Percentiles rank a stretch among this genome's conserved stretches.
These are phyloP conservation scores for Ganoderma leucocontextum DNA, from an alignment of 1,284 basidiomycete species.

Conservation along the genomic window DNA sequence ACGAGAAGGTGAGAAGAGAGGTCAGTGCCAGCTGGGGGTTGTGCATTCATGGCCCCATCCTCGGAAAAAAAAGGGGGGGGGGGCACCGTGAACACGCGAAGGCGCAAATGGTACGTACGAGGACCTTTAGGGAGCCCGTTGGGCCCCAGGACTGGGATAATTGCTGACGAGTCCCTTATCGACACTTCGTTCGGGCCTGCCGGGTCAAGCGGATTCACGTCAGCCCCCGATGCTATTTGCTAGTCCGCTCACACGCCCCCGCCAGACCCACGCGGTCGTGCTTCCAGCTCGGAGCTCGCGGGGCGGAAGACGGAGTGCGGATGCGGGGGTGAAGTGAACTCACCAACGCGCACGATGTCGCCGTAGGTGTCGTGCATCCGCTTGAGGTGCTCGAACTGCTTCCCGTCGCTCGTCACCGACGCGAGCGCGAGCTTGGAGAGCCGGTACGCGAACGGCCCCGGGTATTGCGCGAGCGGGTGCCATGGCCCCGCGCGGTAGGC, in stretches of 20 bases:
- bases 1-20: not conserved
- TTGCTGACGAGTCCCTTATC: constrained; percentile 40
- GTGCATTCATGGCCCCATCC: too few relatives aligned
- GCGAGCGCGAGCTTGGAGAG: constrained; percentile 33
- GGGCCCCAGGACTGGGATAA: constrained; percentile 43
- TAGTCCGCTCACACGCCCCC: not conserved
- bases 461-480: constrained; percentile 19
- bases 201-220: not conserved
- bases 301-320: not conserved
- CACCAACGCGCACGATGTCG: constrained; percentile 38
- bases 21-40: not conserved
- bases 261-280: not conserved
- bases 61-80: too few relatives aligned
- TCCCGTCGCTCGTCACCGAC: constrained; percentile 28
- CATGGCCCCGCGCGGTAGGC: constrained; percentile 8
- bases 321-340: not conserved
- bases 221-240: not conserved
- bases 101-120: constrained; percentile 37
- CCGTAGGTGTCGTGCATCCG: constrained; percentile 37
- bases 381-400: constrained; percentile 32
- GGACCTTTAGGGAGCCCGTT: constrained; percentile 50
- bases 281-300: not conserved
- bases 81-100: not conserved
- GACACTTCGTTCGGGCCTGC: constrained; percentile 51
- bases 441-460: constrained; percentile 35